Conservation (phyloP, 2,329 filamentous ascomycete genomes). For the Phoma sp. region DNA sequence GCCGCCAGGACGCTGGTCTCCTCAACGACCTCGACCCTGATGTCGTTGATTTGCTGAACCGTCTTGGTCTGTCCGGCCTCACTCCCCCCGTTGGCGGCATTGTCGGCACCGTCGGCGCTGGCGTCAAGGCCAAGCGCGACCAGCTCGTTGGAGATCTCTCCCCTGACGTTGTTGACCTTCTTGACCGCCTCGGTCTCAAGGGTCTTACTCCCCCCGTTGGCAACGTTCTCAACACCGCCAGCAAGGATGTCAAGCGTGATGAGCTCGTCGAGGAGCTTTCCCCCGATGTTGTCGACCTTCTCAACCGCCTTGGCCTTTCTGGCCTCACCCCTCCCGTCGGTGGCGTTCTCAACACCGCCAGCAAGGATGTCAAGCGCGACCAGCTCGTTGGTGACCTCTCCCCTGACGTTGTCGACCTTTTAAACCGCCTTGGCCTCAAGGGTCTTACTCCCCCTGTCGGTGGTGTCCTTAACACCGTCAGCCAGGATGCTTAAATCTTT, state of each 20-base stretch:
- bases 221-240: background rate
- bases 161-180: background rate
- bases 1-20: background rate
- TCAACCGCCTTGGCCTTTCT: background rate
- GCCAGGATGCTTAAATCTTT: background rate
- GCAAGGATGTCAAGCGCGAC: background rate
- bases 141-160: background rate
- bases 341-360: background rate
- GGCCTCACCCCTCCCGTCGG: background rate
- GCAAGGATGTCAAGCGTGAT: background rate
- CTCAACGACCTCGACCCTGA: background rate
- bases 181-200: background rate
- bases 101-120: background rate
- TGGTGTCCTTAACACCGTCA: background rate
- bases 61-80: background rate
- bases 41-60: background rate
- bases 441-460: background rate
- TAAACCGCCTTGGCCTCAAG: background rate
- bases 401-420: background rate
- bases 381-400: background rate
- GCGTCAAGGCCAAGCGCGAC: background rate
- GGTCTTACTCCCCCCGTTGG: background rate
- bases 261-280: background rate
- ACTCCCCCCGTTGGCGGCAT: background rate
- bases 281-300: background rate